phyloP scores from a whole-genome alignment of 768 basidiomycete species.

The Tephrocybe sp. region DNA sequence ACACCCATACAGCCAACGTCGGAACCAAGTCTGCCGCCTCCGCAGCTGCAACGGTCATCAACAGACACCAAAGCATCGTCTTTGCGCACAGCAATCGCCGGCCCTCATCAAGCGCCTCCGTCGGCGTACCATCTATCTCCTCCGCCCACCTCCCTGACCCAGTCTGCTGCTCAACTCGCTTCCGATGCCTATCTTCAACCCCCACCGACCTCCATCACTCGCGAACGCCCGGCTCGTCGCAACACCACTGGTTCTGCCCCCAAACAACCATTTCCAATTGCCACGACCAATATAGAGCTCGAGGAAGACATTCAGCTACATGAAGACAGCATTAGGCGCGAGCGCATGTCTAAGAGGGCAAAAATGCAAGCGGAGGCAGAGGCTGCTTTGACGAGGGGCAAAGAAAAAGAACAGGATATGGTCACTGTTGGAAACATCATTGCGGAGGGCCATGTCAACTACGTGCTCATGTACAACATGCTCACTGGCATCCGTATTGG shows the following conservation, averaged over 20 bases:
- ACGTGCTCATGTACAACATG: constrained; percentile 99
- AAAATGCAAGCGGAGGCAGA: constrained; percentile 60
- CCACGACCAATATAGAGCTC: constrained; percentile 48
- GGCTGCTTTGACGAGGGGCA: constrained; percentile 45
- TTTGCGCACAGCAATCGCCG: constrained; percentile 25
- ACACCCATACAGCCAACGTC: not conserved
- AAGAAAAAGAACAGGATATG: constrained; percentile 34
- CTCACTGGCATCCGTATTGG: constrained; percentile 96
- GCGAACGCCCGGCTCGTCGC: constrained; percentile 50
- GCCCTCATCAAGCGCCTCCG: constrained; percentile 13
- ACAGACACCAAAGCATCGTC: constrained; percentile 45
- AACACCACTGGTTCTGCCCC: constrained; percentile 67
- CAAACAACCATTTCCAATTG: constrained; percentile 24
- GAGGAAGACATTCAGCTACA: constrained; percentile 85
- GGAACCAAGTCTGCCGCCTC: constrained; percentile 10
- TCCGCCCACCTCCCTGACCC: constrained; percentile 19
- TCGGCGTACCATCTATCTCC: constrained; percentile 16
- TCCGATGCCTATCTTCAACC: constrained; percentile 54
- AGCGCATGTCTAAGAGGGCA: constrained; percentile 70
- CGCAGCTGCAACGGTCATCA: constrained; percentile 42
- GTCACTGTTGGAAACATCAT: constrained; percentile 93
- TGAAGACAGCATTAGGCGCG: constrained; percentile 81
- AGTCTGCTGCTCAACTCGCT: constrained; percentile 24
- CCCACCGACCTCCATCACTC: constrained; percentile 32
- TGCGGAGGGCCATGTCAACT: constrained; percentile 98